Base-by-base conservation (phyloP, 179 eudicot species). In the Patellifolia procumbens region DNA sequence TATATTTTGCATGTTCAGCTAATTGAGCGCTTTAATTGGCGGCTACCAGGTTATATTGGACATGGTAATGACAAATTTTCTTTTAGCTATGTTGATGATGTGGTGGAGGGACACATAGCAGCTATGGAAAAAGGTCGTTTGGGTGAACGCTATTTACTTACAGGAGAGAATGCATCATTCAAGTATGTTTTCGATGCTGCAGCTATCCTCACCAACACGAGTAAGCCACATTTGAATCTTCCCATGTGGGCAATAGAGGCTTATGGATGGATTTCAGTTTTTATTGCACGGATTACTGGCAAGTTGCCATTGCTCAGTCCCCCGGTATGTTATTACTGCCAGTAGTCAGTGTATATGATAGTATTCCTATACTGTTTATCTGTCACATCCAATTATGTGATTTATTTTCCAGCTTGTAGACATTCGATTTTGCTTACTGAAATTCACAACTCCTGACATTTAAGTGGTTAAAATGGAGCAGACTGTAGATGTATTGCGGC, bases 131-230 rank as follows among this genome's bases (percentile, higher is more conserved):
- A 86, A 86, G 99, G 97, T 67, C 85, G 59, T 70, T 80, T 74
- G 15, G 97, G 99, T 70, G 92, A 91, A 88, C 85, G 99, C 85
- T 95, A 91, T 82, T 86, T 94, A 63, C 92, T 95, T 75, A 93
- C 97, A n/a, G 97, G 99, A 69, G 97, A 93, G 84, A 95, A 95
- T 86, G 95, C 97, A 48, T 95, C 99, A 17, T 91, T 93, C 87
- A 84, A 79, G 81, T 80, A 88, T 69, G 90, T 93, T 72, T 91
- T 95, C 74, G 92, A 95, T 78, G 68, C 82, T 74, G 89, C 92
- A 24, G 97, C 99, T 15, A 74, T 68, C 70, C 87, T 95, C 56
- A 91, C 99, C 49, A 69, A 81, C 37, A 91, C 93, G 53, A 82
- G 81, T 71, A 87, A 78, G 81, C 97, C 99, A 68, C 70, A 85